Base-by-base conservation (phyloP, 1,284 basidiomycete genomes). In the Trichosporon sp. region DNA sequence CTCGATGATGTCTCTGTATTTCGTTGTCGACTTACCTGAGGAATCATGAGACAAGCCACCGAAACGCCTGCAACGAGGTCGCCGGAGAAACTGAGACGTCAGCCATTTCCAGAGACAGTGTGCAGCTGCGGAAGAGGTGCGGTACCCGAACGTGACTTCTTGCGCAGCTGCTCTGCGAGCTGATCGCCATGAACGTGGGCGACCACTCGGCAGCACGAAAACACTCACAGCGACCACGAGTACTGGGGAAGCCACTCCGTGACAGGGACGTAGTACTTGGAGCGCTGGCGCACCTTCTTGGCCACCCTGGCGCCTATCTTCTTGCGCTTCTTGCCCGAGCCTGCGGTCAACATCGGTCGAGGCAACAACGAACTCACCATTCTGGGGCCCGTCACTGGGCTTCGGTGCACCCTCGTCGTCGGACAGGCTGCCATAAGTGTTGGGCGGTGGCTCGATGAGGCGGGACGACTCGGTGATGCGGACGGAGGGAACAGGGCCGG, bases 41-140 rank as follows among this genome's bases (percentile, higher is more conserved):
- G 94, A 69, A 96, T 91, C 56, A 96, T 84, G 81, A 96, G 88
- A 65, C 89, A 91, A 8, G 93, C 90, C 7, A 95, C 87, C 0
- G 93, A 94, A 16, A 94, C 73, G 4, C 92, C 94, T 13, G 91
- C 91, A 0, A 92, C 83, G 8, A 91, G 71, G 78, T 96, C 93
- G 11, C 92, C 91, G 8, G 85, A 85, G 31, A 95, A 83, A 56
- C 90, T 92, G 71, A 21, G 57, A 56, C 56, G 14, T 63, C 57
- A 56, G 56, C 33, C 16, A 11, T 5, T 14, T 37, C 21, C 11
- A 10, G 32, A 37, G n/a, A 16, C 16, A 21, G 14, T 58, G 36
- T 29, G 25, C 49, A 31, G 49, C 49, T 29, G 25, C 14, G 49
- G 3, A 11, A 29, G 27, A 31, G 25, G 13, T 27, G 14, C 25